These are phyloP conservation scores for Amanita molliuscula DNA, from an alignment of 768 basidiomycete species.

Conservation along the genomic window DNA sequence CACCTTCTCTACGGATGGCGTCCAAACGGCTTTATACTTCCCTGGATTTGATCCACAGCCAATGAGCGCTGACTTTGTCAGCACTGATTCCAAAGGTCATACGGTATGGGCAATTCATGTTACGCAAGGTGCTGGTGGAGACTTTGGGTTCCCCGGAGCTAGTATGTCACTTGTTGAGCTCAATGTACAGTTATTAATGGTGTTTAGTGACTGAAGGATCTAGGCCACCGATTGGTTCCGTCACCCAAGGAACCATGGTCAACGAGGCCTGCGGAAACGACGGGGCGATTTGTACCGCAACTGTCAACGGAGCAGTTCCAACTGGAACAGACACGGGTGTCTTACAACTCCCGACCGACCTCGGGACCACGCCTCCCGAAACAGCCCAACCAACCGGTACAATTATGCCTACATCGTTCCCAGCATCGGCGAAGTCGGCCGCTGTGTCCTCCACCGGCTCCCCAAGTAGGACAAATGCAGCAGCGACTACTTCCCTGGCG, in stretches of 20 bases:
- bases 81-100: not conserved
- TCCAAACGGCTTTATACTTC: not conserved
- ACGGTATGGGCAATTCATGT: slow-evolving; percentile 1
- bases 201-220: not conserved
- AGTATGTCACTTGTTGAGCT: not conserved
- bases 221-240: not conserved
- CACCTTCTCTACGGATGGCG: not conserved
- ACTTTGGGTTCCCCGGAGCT: not conserved
- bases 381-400: not conserved
- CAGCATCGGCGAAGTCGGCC: not conserved
- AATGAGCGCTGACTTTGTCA: slow-evolving; percentile 2
- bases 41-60: not conserved
- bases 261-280: too few relatives aligned
- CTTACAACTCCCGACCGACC: not conserved
- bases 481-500: too few relatives aligned
- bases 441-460: not conserved
- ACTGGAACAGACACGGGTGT: not conserved
- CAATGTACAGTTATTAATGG: not conserved
- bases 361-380: not conserved
- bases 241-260: not conserved
- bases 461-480: not conserved
- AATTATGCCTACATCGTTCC: not conserved
- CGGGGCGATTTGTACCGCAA: not conserved
- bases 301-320: not conserved
- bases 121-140: not conserved